Evolutionary conservation across 768 basidiomycete species (phyloP), one percentile per base, ranked within the genome.

Genomic region (Cubamyces sp.): DNA sequence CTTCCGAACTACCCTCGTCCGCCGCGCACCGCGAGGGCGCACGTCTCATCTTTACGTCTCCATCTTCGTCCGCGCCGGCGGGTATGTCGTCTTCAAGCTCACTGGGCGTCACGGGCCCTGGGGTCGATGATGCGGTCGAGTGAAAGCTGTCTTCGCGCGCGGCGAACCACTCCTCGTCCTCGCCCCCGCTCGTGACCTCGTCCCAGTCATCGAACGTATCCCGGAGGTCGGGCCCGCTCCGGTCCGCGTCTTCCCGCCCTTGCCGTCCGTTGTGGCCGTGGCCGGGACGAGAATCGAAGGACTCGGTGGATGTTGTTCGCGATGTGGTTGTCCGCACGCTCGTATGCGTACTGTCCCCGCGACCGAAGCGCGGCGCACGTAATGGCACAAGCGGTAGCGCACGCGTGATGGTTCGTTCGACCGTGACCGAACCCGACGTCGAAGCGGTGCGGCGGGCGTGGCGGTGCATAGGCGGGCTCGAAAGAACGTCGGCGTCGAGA

Each of bases 401-500:
- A 26, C 55, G 60, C n/a, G 46, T 54, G 23, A 60, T 40, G 25
- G 23, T 48, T 9, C 49, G 65, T 37, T 54, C 57, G 47, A 40
- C 52, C 14, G n/a, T 54, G 3, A 34, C 9, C 19, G 56, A 40
- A 25, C 34, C 45, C 45, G 57, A 23, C 39, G 25, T 45, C 4
- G 46, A 26, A 18, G 45, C 37, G 25, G 19, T 7, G 23, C 26
- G 55, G 15, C 50, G 28, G 1, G 19, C 18, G 21, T 26, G 50
- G 37, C 37, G 57, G 25, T 57, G 56, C 53, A 61, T 48, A 43
- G 70, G 70, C 3, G 84, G 84, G 69, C 83, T 84, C 28, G 84
- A 85, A 26, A 84, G 68, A 37, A 77, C 68, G 64, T 87, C 87
- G 40, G 77, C 81, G 45, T 77, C 84, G 63, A 84, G 84, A 60